Conservation (phyloP, 2,329 filamentous ascomycete species). For the Trichophyton mentagrophytes region DNA sequence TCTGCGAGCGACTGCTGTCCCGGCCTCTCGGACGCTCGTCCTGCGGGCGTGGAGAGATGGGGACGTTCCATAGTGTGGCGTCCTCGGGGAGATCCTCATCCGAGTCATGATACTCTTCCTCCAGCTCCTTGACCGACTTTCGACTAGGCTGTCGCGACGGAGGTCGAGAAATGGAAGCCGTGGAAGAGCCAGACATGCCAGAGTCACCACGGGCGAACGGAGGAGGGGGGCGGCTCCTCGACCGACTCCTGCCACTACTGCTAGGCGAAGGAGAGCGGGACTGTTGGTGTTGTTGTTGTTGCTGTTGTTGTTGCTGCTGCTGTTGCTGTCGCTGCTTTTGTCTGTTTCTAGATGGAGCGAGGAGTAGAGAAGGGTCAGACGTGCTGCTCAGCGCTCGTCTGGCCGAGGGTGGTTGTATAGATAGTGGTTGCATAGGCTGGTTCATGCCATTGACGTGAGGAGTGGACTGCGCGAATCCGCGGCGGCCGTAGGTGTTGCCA, state of each 20-base stretch:
- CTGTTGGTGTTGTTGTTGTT: neutral
- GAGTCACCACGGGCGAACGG: neutral
- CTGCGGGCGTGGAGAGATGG: slow-evolving; percentile 34
- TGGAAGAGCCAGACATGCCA: neutral
- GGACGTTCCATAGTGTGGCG: slow-evolving; percentile 39
- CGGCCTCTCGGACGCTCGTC: slow-evolving; percentile 30
- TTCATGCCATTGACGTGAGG: slow-evolving; percentile 14
- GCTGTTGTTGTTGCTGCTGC: too few species aligned
- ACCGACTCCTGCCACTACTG: slow-evolving; percentile 5
- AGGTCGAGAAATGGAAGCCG: slow-evolving; percentile 23
- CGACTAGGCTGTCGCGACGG: slow-evolving; percentile 33
- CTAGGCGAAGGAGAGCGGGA: slow-evolving; percentile 12
- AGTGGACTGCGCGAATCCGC: slow-evolving; percentile 7
- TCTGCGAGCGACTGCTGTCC: slow-evolving; percentile 30
- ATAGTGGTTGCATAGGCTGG: slow-evolving; percentile 16
- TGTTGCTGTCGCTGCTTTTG: too few species aligned
- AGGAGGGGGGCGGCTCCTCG: slow-evolving; percentile 20
- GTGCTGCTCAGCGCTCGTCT: slow-evolving; percentile 8
- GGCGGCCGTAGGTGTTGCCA: neutral
- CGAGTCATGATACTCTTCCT: slow-evolving; percentile 39
- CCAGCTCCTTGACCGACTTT: slow-evolving; percentile 37
- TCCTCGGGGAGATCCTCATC: slow-evolving; percentile 40
- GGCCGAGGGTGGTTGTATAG: slow-evolving; percentile 16
- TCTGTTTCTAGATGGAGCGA: slow-evolving; percentile 10
- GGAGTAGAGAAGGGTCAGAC: slow-evolving; percentile 17